These are phyloP conservation scores for Sporothrix humicola DNA, from an alignment of 2,329 filamentous ascomycete genomes.

Conservation along the genomic window DNA sequence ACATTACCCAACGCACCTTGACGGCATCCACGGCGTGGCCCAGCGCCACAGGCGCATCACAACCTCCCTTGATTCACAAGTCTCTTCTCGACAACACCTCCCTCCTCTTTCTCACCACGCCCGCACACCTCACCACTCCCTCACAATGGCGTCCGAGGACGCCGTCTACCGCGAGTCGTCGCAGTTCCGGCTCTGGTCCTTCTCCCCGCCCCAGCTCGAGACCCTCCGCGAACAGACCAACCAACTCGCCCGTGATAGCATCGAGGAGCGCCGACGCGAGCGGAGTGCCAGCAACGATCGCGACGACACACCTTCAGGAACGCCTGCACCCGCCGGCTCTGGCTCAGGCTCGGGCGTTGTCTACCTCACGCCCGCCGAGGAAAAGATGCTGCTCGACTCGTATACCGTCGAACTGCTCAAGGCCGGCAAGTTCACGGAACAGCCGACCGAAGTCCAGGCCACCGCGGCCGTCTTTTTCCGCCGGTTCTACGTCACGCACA, in stretches of 20 bases:
- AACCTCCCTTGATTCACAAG: neutral
- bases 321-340: too few species aligned
- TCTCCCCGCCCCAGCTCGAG: conserved; percentile 73
- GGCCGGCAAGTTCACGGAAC: conserved; percentile 59
- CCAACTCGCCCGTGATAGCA: conserved; percentile 69
- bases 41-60: conserved; percentile 27
- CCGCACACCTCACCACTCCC: neutral
- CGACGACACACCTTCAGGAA: conserved; percentile 40
- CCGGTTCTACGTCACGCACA: conserved; percentile 95
- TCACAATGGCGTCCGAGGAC: conserved; percentile 78
- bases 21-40: conserved; percentile 9
- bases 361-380: conserved; percentile 82
- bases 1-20: neutral
- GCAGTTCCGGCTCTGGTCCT: conserved; percentile 93
- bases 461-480: conserved; percentile 89
- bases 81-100: neutral
- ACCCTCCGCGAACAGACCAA: conserved; percentile 81
- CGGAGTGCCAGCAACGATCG: conserved; percentile 40
- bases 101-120: neutral
- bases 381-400: conserved; percentile 78
- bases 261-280: conserved; percentile 60
- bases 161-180: conserved; percentile 87
- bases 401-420: conserved; percentile 68
- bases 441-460: conserved; percentile 61
- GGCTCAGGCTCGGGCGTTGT: neutral